Base-by-base conservation (phyloP, 495 filamentous ascomycete genomes). In the Endocarpon pusillum region DNA sequence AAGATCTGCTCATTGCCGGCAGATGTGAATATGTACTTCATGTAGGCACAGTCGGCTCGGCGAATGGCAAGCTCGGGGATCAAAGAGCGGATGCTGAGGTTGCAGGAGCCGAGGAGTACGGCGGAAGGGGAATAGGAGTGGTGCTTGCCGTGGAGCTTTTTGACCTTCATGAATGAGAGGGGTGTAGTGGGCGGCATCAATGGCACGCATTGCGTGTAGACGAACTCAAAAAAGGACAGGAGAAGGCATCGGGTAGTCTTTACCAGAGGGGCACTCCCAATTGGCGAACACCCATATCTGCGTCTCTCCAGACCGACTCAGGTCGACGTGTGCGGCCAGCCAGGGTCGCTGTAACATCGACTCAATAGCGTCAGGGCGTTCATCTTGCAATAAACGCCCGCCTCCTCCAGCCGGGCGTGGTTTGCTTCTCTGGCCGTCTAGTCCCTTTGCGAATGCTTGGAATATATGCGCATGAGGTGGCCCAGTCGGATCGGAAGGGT, bases 221-320 rank as follows among this genome's bases (percentile, higher is more conserved):
- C 46, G 14, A 29, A 30, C 5, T 40, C 37, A 12, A 46, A 38
- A 3, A 17, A 18, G 4, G 38, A 31, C 4, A 15, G 14, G 28
- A 17, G 12, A 5, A 31, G 12, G 12, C 12, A 4, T 5, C 12
- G 28, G 5, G 18, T 28, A 21, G 11, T 23, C 27, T 4, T 15
- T 26, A 12, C 5, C 28, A 14, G 14, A 15, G 24, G 15, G 7
- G 36, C 43, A 17, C 41, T 78, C 74, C 1, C 69, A 42, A 14
- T 67, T 71, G 19, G 54, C 62, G 40, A 69, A 79, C 3, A 78
- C 18, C 60, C 67, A 65, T 10, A 71, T 54, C 41, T 78, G 64
- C 14, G 74, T 79, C 40, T 78, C 68, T 0, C 66, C 66, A 4
- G 57, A 62, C 7, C 59, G 46, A 21, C 59, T 59, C 18, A 75